A percentile compares a stretch with the other conserved stretches of the same genome.
Conservation (phyloP, 176 grass and related monocot genomes). For the Cenchrus fungigraminus region DNA sequence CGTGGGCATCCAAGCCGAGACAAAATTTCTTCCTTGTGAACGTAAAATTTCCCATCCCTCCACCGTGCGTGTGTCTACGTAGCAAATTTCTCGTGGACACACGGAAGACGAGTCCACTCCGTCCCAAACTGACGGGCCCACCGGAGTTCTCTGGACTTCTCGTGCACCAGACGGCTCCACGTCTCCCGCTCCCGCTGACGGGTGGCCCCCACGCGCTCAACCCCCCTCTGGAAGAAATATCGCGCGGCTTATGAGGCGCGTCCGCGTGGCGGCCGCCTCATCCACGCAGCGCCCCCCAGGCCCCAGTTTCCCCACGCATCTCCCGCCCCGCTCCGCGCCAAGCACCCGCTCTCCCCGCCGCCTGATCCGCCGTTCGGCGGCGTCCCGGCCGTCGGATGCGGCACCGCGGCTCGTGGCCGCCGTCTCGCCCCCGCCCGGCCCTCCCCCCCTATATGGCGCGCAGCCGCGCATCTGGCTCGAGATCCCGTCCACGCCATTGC, state of each 20-base stretch:
- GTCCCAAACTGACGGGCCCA: not conserved
- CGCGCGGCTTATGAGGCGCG: constrained; percentile 52
- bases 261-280: constrained; percentile 68
- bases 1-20: no score
- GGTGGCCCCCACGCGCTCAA: not conserved
- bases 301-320: not conserved
- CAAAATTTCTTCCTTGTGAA: no score
- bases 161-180: not conserved
- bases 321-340: constrained; percentile 34
- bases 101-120: no score
- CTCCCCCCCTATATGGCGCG: constrained; percentile 28
- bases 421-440: constrained; percentile 27
- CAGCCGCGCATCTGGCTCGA: not conserved
- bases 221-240: constrained; percentile 38
- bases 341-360: constrained; percentile 18
- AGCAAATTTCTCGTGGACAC: no score
- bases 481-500: constrained; percentile 24
- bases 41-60: no score
- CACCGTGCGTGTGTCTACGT: no score
- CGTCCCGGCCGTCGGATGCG: constrained; percentile 31
- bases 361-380: not conserved
- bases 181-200: not conserved
- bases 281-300: constrained; percentile 45
- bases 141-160: not conserved
- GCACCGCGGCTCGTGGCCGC: constrained; percentile 14